Conservation (phyloP, 192 early-diverging fungal genomes). For the Umbelopsis sp. region DNA sequence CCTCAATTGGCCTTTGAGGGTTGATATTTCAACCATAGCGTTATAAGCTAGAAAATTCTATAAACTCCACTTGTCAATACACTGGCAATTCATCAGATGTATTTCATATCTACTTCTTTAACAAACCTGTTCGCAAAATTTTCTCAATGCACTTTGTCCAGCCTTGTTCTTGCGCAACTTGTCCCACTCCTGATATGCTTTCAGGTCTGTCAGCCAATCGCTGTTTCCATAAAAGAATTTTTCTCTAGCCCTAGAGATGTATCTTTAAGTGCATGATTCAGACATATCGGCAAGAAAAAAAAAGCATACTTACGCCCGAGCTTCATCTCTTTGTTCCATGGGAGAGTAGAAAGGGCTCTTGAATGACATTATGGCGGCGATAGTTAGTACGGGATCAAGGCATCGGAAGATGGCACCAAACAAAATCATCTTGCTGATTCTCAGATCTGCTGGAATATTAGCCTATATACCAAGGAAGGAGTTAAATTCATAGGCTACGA, state of each 20-base stretch:
- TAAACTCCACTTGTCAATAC: slow-evolving; percentile 30
- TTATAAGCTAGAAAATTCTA: slow-evolving; percentile 68
- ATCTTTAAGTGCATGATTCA: background rate
- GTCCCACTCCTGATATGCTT: slow-evolving; percentile 54
- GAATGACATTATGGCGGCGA: slow-evolving; percentile 69
- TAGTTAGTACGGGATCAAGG: slow-evolving; percentile 69
- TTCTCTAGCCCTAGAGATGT: slow-evolving; percentile 40
- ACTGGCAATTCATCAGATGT: background rate
- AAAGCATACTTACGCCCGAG: slow-evolving; percentile 38
- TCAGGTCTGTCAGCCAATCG: slow-evolving; percentile 70
- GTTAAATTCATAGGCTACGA: too few species aligned
- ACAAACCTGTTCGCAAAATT: slow-evolving; percentile 46
- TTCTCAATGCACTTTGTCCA: slow-evolving; percentile 25
- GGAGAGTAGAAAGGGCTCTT: slow-evolving; percentile 53
- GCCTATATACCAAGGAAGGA: slow-evolving; percentile 31
- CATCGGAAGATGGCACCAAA: slow-evolving; percentile 74
- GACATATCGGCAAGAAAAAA: background rate
- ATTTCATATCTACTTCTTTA: background rate
- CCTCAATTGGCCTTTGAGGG: slow-evolving; percentile 59
- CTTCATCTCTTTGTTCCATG: slow-evolving; percentile 59
- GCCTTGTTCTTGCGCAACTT: slow-evolving; percentile 34
- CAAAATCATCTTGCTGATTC: slow-evolving; percentile 80
- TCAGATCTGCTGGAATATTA: slow-evolving; percentile 75
- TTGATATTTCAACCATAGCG: slow-evolving; percentile 63
- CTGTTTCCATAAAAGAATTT: slow-evolving; percentile 50